phyloP scores from a whole-genome alignment of 2,329 filamentous ascomycete genomes.

The Aspergillus jensenii region DNA sequence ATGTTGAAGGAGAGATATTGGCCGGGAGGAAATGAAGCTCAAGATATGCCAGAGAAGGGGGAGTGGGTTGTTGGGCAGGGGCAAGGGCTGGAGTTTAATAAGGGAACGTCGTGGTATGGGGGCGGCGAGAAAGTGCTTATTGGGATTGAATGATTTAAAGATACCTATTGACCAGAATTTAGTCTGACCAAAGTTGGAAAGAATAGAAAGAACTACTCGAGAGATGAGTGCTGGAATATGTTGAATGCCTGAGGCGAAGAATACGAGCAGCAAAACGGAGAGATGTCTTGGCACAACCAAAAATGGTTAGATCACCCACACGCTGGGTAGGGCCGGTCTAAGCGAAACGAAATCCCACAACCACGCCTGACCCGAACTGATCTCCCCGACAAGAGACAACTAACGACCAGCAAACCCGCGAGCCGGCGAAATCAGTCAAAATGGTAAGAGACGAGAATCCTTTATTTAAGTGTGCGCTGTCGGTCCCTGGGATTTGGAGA shows the following conservation, averaged over 20 bases:
- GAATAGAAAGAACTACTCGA: not conserved
- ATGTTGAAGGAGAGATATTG: constrained; percentile 73
- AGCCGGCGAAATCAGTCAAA: constrained; percentile 50
- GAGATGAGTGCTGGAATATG: not conserved
- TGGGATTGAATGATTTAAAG: constrained; percentile 43
- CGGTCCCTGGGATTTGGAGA: constrained; percentile 26
- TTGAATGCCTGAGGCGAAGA: constrained; percentile 8
- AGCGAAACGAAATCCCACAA: constrained; percentile 48
- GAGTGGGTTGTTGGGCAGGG: constrained; percentile 91
- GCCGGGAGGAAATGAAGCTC: constrained; percentile 49
- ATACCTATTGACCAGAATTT: not conserved
- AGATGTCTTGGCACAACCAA: constrained; percentile 21
- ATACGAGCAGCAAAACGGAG: not conserved
- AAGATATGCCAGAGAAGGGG: constrained; percentile 50
- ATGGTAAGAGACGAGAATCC: constrained; percentile 40
- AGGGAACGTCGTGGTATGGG: constrained; percentile 83
- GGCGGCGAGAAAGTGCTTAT: constrained; percentile 68
- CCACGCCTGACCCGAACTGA: constrained; percentile 34
- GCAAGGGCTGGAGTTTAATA: constrained; percentile 72
- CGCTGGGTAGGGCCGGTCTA: constrained; percentile 38
- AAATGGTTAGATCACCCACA: constrained; percentile 29
- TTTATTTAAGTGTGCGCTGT: constrained; percentile 21
- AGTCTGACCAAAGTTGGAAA: not conserved
- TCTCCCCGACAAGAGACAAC: constrained; percentile 41
- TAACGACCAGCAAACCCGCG: constrained; percentile 42